These are phyloP conservation scores for Gossypium bickii DNA, from an alignment of 345 rosid genomes.

Conservation along the genomic window DNA sequence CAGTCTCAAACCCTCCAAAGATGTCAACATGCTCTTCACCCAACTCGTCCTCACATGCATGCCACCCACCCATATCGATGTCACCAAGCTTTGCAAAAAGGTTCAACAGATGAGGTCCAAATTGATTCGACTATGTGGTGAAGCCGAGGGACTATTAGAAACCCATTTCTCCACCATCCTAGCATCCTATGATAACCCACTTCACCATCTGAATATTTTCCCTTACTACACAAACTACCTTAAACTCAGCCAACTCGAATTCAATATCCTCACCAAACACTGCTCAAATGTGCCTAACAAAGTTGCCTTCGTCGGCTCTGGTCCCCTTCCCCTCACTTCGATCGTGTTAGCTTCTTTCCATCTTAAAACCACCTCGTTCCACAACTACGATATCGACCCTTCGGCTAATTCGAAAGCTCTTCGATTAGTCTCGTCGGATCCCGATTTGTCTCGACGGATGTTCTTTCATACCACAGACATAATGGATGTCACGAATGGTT, in stretches of 20 bases:
- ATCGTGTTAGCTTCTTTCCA: conserved; percentile 65
- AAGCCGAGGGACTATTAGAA: conserved; percentile 71
- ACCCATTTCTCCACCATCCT: conserved; percentile 62
- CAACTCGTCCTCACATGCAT: conserved; percentile 77
- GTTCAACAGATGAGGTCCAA: conserved; percentile 66
- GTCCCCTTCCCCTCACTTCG: conserved; percentile 84
- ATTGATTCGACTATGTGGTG: conserved; percentile 67
- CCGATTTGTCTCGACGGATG: conserved; percentile 67
- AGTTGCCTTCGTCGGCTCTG: conserved; percentile 87
- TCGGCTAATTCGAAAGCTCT: conserved; percentile 57
- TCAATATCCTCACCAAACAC: conserved; percentile 47
- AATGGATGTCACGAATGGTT: conserved; percentile 40
- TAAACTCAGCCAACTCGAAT: conserved; percentile 74
- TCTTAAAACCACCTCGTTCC: conserved; percentile 49
- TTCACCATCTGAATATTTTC: conserved; percentile 56
- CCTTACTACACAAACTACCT: conserved; percentile 82
- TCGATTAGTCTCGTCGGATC: conserved; percentile 47
- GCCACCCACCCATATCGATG: conserved; percentile 72
- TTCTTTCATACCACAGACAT: conserved; percentile 61
- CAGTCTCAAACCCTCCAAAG: conserved; percentile 62
- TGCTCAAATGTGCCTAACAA: conserved; percentile 34
- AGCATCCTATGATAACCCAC: conserved; percentile 61
- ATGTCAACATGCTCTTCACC: conserved; percentile 81
- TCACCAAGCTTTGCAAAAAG: conserved; percentile 45
- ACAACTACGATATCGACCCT: conserved; percentile 73